Evolutionary conservation across 2,329 filamentous ascomycete species (phyloP), one percentile per base, ranked within the genome.

Genomic region (Calonectria pseudoreteaudii): DNA sequence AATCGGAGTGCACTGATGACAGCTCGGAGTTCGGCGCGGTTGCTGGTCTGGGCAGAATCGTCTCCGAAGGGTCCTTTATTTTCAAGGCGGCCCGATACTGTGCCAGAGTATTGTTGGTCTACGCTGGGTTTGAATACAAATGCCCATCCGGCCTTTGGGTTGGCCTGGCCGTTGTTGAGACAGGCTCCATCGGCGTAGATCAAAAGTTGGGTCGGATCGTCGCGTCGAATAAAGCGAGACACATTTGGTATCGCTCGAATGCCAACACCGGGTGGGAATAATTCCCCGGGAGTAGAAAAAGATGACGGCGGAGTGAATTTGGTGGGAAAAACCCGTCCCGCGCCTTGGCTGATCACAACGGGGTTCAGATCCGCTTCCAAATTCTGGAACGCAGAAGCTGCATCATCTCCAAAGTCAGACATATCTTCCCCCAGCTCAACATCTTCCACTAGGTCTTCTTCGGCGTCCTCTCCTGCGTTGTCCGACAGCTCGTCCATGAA

Each of bases 171-270:
- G 73, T 88, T 88, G 50, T 84, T 76, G 7, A 84, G 75, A 70
- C 88, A 90, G 0, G 86, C 83, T 4, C 88, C 87, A 72, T 88
- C 86, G 0, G 85, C 85, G 75, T 83, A 87, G 66, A 88, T 82
- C 11, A 90, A 84, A 34, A 84, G 5, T 38, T 75, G 16, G 5
- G 60, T 26, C 1, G 66, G 52, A 18, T 78, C 49, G 26, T 69
- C 60, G 30, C 58, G 47, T 31, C 64, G 71, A 31, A 78, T 66
- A 30, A 73, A 76, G 0, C 73, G 66, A 50, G 11, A 4, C 26
- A 53, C 66, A 11, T 34, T 13, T 1, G 52, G 60, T 50, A 70
- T 47, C 16, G 56, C 66, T 30, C 38, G 38, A 16, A 0, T 9
- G 26, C 60, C 18, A 7, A 72, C 18, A 23, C 49, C 60, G 1